A percentile compares a stretch with the other conserved stretches of the same genome.
Conservation (phyloP, 2,329 filamentous ascomycete genomes). For the Ustilaginoidea virens region DNA sequence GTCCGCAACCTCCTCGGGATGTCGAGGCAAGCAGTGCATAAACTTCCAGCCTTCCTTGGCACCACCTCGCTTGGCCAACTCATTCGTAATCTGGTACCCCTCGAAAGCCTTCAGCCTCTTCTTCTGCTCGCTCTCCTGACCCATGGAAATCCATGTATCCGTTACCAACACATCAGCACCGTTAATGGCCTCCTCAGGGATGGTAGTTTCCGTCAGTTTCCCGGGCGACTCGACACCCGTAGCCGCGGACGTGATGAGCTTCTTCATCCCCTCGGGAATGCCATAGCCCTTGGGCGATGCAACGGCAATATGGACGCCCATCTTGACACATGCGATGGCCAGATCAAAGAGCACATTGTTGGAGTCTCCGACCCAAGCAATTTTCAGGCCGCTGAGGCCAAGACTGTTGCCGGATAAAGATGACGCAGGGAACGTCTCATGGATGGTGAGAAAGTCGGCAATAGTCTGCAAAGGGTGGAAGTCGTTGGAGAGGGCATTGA, state of each 20-base stretch:
- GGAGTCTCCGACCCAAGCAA: conserved; percentile 91
- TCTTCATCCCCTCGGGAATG: conserved; percentile 60
- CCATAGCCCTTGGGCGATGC: conserved; percentile 76
- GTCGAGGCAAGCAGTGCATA: conserved; percentile 93
- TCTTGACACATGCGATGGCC: conserved; percentile 73
- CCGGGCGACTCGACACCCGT: conserved; percentile 42
- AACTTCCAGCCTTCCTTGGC: conserved; percentile 89
- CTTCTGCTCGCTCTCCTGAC: conserved; percentile 73
- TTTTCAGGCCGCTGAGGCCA: conserved; percentile 68
- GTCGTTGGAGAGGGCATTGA: conserved; percentile 77
- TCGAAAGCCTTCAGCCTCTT: conserved; percentile 66
- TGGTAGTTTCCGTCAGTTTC: conserved; percentile 56
- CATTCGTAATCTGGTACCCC: conserved; percentile 82
- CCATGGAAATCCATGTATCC: conserved; percentile 98
- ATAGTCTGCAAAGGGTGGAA: conserved; percentile 92
- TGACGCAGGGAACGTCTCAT: conserved; percentile 63
- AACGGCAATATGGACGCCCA: conserved; percentile 73
- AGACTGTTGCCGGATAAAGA: conserved; percentile 32
- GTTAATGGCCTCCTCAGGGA: conserved; percentile 75
- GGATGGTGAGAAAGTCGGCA: conserved; percentile 83
- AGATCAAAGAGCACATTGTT: conserved; percentile 96
- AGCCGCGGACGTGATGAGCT: conserved; percentile 52
- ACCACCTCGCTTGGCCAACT: conserved; percentile 68
- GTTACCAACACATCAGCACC: conserved; percentile 83
- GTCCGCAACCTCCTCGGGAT: conserved; percentile 84